These are phyloP conservation scores for Grosmannia huntii DNA, from an alignment of 2,329 filamentous ascomycete species.

Conservation along the genomic window DNA sequence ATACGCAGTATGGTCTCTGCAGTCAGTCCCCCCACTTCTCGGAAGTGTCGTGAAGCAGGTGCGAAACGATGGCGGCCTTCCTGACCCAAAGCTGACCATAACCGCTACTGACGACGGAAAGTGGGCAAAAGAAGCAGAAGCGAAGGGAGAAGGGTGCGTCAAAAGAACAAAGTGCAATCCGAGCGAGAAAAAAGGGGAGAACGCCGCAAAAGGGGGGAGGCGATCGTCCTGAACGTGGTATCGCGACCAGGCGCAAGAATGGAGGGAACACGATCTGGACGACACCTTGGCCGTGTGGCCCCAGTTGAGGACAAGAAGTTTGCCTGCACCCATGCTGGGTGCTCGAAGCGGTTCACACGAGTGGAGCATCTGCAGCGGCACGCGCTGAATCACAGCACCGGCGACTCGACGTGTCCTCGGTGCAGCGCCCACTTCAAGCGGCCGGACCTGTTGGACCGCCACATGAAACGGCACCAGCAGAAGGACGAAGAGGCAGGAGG, in stretches of 20 bases:
- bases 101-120: no score
- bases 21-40: no score
- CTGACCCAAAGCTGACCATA: no score
- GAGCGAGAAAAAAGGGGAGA: neutral
- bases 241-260: neutral
- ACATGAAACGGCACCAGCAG: slow-evolving; percentile 8
- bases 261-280: neutral
- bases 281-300: neutral
- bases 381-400: slow-evolving; percentile 50
- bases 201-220: neutral
- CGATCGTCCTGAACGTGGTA: neutral
- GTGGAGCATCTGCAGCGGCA: slow-evolving; percentile 73
- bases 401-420: slow-evolving; percentile 6
- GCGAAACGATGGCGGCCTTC: no score
- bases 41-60: no score
- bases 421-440: slow-evolving; percentile 12
- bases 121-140: neutral
- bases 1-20: no score
- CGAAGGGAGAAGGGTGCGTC: neutral
- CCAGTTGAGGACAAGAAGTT: slow-evolving; percentile 5
- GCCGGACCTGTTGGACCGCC: slow-evolving; percentile 10
- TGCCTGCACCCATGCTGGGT: slow-evolving; percentile 35
- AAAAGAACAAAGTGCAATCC: neutral
- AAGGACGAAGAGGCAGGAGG: slow-evolving; percentile 10
- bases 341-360: slow-evolving; percentile 68